Conservation (phyloP, 2,329 filamentous ascomycete genomes). For the Fusarium hainanense region DNA sequence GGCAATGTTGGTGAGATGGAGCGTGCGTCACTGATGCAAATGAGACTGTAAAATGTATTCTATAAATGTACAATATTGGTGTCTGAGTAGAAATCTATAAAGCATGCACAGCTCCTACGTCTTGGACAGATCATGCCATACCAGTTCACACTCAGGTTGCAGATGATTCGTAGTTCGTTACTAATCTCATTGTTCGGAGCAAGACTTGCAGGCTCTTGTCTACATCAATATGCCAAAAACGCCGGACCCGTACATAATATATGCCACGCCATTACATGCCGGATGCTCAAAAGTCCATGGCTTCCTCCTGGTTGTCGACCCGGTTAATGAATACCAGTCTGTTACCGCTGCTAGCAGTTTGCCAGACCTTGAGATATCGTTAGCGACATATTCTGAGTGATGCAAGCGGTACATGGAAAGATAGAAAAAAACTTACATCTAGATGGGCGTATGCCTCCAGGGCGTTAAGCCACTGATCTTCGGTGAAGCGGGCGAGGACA, state of each 20-base stretch:
- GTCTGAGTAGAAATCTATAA: constrained; percentile 35
- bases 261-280: constrained; percentile 33
- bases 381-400: constrained; percentile 47
- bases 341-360: constrained; percentile 77
- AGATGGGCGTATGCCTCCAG: constrained; percentile 89
- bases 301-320: constrained; percentile 61
- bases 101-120: constrained; percentile 21
- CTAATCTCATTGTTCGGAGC: constrained; percentile 18
- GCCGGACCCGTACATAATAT: constrained; percentile 45
- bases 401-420: neutral
- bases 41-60: constrained; percentile 56
- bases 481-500: constrained; percentile 94
- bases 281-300: constrained; percentile 55
- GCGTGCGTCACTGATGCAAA: constrained; percentile 65
- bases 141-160: neutral
- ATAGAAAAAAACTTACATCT: constrained; percentile 79
- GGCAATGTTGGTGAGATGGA: constrained; percentile 90
- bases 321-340: constrained; percentile 73
- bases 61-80: constrained; percentile 47
- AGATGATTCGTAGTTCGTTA: neutral
- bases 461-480: constrained; percentile 87
- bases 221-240: constrained; percentile 47
- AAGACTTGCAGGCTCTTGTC: constrained; percentile 36
- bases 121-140: neutral
- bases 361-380: constrained; percentile 72